A percentile compares a stretch with the other conserved stretches of the same genome.
phyloP scores from a whole-genome alignment of 2,329 filamentous ascomycete genomes.

The Aureobasidium leucospermi region DNA sequence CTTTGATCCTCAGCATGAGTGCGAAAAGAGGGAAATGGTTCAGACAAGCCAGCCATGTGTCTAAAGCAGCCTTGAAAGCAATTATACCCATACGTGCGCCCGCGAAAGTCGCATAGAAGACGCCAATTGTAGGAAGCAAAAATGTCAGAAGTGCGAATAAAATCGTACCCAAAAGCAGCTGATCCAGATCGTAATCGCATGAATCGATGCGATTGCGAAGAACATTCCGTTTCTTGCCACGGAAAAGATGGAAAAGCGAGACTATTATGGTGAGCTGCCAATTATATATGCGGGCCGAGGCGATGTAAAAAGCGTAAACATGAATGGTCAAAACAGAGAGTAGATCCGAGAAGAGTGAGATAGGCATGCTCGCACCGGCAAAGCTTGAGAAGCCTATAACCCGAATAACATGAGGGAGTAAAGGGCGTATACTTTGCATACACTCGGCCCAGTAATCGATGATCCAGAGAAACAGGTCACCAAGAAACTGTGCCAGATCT shows the following conservation, averaged over 20 bases:
- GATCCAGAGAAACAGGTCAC: constrained; percentile 94
- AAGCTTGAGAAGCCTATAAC: constrained; percentile 93
- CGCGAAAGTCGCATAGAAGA: constrained; percentile 96
- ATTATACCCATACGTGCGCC: constrained; percentile 93
- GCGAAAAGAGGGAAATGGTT: constrained; percentile 98
- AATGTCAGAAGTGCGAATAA: constrained; percentile 94
- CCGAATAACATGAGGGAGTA: constrained; percentile 79
- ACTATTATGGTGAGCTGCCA: constrained; percentile 97
- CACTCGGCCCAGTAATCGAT: constrained; percentile 94
- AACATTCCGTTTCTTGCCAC: constrained; percentile 95
- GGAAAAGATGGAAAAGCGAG: constrained; percentile 96
- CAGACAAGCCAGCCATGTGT: constrained; percentile 84
- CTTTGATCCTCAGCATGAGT: constrained; percentile 90
- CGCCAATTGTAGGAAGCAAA: constrained; percentile 84
- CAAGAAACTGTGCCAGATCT: constrained; percentile 86
- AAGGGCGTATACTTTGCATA: constrained; percentile 68
- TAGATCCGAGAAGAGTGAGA: constrained; percentile 89
- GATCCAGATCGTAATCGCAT: constrained; percentile 96
- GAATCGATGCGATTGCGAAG: constrained; percentile 96
- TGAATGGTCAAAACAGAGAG: constrained; percentile 87
- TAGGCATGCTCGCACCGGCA: constrained; percentile 92
- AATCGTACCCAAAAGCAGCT: constrained; percentile 91
- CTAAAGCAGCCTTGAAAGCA: constrained; percentile 79
- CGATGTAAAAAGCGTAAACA: constrained; percentile 97
- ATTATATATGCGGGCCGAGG: constrained; percentile 92